Conservation (phyloP, 257 asterid species). For the Vinca minor region DNA sequence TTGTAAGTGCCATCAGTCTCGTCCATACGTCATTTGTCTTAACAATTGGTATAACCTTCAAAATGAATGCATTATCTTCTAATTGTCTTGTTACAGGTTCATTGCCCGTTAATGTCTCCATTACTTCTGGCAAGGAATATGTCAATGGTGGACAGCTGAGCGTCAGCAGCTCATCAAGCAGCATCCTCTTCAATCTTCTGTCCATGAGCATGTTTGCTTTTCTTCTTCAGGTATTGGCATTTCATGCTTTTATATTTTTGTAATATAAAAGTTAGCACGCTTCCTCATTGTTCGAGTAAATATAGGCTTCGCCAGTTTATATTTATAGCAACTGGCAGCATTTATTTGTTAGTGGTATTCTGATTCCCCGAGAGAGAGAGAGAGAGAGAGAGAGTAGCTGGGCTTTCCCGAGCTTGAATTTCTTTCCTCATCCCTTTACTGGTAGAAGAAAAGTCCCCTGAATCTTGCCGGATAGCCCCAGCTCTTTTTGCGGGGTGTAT, state of each 20-base stretch:
- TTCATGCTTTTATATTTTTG: conserved; percentile 31
- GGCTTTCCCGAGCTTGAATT: not conserved
- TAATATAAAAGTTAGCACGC: conserved; percentile 21
- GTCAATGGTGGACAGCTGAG: conserved; percentile 63
- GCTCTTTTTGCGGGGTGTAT: not conserved
- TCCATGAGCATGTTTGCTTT: conserved; percentile 13
- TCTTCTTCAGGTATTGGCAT: conserved; percentile 17
- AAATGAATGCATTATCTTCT: not conserved
- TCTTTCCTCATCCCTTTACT: too few relatives aligned
- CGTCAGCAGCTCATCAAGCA: conserved; percentile 41
- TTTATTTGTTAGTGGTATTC: conserved; percentile 5
- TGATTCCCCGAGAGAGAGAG: too few relatives aligned
- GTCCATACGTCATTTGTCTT: not conserved
- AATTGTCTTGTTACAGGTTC: conserved; percentile 47
- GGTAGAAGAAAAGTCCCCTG: not conserved
- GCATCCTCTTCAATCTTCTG: conserved; percentile 10
- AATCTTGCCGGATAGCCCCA: not conserved
- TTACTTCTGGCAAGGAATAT: conserved; percentile 66
- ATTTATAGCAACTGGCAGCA: conserved; percentile 24
- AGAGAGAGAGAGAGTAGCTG: not conserved
- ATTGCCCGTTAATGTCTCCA: conserved; percentile 65
- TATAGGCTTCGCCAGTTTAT: conserved; percentile 18
- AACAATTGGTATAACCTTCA: not conserved
- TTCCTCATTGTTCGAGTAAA: conserved; percentile 8
- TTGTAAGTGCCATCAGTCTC: conserved; percentile 43